A percentile compares a stretch with the other conserved stretches of the same genome.
These are phyloP conservation scores for Trichomonascus vanleenenianus DNA, from an alignment of 805 yeast genomes.

Conservation along the genomic window DNA sequence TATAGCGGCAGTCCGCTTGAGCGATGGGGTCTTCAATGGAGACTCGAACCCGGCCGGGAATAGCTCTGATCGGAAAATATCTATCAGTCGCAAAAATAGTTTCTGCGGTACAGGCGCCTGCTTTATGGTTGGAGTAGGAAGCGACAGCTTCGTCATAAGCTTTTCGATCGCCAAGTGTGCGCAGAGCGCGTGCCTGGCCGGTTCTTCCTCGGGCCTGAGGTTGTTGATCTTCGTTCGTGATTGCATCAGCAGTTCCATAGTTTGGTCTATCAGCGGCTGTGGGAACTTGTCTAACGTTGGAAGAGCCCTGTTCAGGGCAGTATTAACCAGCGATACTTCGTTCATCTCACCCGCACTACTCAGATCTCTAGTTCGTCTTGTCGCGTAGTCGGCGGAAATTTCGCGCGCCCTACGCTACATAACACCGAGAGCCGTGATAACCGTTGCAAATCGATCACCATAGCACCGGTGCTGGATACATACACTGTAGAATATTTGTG, in stretches of 20 bases:
- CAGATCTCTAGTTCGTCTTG: neutral
- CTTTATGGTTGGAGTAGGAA: conserved; percentile 12
- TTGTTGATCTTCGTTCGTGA: conserved; percentile 9
- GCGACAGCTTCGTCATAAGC: conserved; percentile 5
- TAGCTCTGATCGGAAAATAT: conserved; percentile 15
- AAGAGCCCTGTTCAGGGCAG: conserved; percentile 6
- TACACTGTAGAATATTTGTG: too few species aligned
- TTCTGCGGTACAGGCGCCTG: conserved; percentile 20
- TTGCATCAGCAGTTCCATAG: conserved; percentile 9
- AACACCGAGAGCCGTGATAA: too few species aligned
- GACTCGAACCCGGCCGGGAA: neutral
- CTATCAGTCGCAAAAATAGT: conserved; percentile 13
- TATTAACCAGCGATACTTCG: neutral
- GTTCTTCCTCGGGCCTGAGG: conserved; percentile 19
- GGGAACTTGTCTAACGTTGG: conserved; percentile 8
- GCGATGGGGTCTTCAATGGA: neutral
- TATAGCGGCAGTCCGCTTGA: too few species aligned
- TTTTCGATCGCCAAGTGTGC: conserved; percentile 20
- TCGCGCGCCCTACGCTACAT: too few species aligned
- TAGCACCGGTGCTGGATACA: too few species aligned
- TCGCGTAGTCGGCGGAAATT: neutral
- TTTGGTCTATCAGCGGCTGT: conserved; percentile 6
- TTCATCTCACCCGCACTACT: neutral
- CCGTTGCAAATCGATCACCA: too few species aligned
- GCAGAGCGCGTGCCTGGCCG: conserved; percentile 18